Percentiles rank a stretch among this genome's conserved stretches.
Conservation (phyloP, 2,329 filamentous ascomycete genomes). For the Monosporascus sp. region DNA sequence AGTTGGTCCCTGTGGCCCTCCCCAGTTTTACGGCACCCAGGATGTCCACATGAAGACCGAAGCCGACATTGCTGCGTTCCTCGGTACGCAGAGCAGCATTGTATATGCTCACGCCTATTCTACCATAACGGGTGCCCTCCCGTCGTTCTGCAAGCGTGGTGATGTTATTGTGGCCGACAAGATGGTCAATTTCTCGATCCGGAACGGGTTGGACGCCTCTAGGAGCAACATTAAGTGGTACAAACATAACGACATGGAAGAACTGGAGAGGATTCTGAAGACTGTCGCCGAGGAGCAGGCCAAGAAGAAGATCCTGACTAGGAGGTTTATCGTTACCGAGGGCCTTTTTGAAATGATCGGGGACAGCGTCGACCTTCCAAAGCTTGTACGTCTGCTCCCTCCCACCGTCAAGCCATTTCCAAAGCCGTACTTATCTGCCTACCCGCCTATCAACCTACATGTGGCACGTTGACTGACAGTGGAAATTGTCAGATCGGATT, state of each 20-base stretch:
- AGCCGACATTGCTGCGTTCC: constrained; percentile 82
- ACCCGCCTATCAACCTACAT: too few species aligned
- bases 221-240: constrained; percentile 91
- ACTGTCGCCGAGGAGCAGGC: constrained; percentile 84
- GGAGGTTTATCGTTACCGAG: constrained; percentile 94
- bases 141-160: constrained; percentile 92
- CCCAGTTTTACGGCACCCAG: constrained; percentile 96
- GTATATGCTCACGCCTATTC: constrained; percentile 96
- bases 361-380: constrained; percentile 78
- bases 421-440: too few species aligned
- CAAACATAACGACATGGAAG: constrained; percentile 93
- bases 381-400: constrained; percentile 54
- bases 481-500: constrained; percentile 63
- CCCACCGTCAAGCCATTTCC: neutral
- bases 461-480: constrained; percentile 2
- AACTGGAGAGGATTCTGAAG: constrained; percentile 78
- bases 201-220: constrained; percentile 90
- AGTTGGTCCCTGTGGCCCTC: constrained; percentile 92
- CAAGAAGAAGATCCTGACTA: constrained; percentile 77
- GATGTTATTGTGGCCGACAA: constrained; percentile 96
- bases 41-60: constrained; percentile 98
- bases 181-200: constrained; percentile 87
- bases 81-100: constrained; percentile 85
- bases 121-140: constrained; percentile 94
- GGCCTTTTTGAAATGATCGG: constrained; percentile 88